These are phyloP conservation scores for Dispira simplex DNA, from an alignment of 192 early-diverging fungal species.

Conservation along the genomic window DNA sequence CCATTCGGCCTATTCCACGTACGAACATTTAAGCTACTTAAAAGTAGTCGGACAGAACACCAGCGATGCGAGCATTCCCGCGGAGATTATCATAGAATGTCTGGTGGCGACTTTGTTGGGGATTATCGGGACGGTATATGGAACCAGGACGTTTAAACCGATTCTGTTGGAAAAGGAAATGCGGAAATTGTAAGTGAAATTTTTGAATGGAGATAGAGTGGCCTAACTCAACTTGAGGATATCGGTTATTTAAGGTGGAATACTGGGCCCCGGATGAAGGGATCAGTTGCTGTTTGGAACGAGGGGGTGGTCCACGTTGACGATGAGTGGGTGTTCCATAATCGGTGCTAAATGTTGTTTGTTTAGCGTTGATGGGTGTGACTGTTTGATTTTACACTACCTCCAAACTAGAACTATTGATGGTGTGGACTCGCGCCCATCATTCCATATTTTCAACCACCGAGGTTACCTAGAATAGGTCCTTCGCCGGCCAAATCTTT, in stretches of 20 bases:
- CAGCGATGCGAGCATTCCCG: background rate
- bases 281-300: no score
- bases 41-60: background rate
- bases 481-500: no score
- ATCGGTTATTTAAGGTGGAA: no score
- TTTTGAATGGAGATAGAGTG: no score
- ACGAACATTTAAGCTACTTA: slow-evolving; percentile 1
- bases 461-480: background rate
- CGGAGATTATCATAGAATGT: background rate
- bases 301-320: no score
- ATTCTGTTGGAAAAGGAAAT: background rate
- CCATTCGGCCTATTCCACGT: slow-evolving; percentile 3
- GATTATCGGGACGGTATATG: background rate
- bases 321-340: no score
- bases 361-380: background rate
- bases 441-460: slow-evolving; percentile 3
- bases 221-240: no score
- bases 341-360: no score
- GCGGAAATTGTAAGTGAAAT: slow-evolving; percentile 2
- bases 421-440: background rate
- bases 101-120: background rate
- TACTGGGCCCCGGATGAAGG: no score
- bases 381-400: background rate
- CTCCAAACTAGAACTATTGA: slow-evolving; percentile 6
- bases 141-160: background rate